Evolutionary conservation across 768 basidiomycete genomes (phyloP).

Genomic region (Austroboletus eburneus): DNA sequence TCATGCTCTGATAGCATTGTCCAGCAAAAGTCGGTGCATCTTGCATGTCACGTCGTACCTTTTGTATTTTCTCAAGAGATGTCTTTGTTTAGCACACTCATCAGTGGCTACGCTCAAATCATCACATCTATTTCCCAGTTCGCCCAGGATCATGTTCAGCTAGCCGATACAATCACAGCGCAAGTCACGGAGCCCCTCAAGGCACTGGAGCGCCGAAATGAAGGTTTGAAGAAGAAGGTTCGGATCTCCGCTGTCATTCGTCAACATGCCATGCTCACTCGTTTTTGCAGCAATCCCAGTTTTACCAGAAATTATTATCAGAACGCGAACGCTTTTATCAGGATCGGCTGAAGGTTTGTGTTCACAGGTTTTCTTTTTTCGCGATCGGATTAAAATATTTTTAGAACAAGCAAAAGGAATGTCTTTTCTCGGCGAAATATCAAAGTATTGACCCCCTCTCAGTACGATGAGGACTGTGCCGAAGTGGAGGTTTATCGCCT

Average conservation of each 20-base stretch:
- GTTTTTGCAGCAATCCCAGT: slow-evolving; percentile 56
- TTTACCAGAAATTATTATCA: slow-evolving; percentile 64
- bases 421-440: slow-evolving; percentile 1
- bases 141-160: slow-evolving; percentile 65
- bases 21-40: slow-evolving; percentile 47
- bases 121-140: slow-evolving; percentile 54
- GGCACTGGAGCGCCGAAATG: slow-evolving; percentile 55
- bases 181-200: slow-evolving; percentile 65
- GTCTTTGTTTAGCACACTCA: slow-evolving; percentile 52
- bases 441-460: slow-evolving; percentile 9
- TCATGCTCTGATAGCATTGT: slow-evolving; percentile 49
- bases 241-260: not conserved
- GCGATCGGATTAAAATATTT: not conserved
- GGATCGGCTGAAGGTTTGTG: slow-evolving; percentile 65
- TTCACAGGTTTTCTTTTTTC: not conserved
- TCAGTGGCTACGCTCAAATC: slow-evolving; percentile 64
- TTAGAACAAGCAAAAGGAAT: slow-evolving; percentile 32
- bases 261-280: slow-evolving; percentile 7
- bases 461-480: slow-evolving; percentile 79
- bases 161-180: slow-evolving; percentile 56
- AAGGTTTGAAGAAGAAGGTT: slow-evolving; percentile 68
- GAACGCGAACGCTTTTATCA: slow-evolving; percentile 66
- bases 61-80: slow-evolving; percentile 9
- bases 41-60: not conserved
- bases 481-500: slow-evolving; percentile 72